phyloP scores from a whole-genome alignment of 1,284 basidiomycete species.

The Rhodotorula sp. region DNA sequence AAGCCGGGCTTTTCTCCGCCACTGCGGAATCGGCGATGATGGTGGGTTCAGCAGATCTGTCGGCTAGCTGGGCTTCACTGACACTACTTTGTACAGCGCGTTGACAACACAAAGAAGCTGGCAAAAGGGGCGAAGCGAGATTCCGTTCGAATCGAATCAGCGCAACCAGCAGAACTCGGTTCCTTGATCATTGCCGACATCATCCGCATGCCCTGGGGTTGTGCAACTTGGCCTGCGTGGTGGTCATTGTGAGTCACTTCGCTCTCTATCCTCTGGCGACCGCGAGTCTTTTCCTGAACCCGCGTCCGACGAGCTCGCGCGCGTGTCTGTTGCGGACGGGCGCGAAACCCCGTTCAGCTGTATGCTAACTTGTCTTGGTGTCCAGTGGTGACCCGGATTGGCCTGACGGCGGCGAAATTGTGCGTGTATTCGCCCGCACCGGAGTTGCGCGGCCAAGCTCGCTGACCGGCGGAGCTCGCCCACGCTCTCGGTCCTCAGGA shows the following conservation, averaged over 20 bases:
- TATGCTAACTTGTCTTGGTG: too few species aligned
- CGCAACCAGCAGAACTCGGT: background rate
- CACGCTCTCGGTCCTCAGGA: slow-evolving; percentile 7
- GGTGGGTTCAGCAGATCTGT: background rate
- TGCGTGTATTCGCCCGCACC: background rate
- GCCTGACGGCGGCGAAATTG: slow-evolving; percentile 19
- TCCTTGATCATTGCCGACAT: slow-evolving; percentile 13
- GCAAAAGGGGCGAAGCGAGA: slow-evolving; percentile 12
- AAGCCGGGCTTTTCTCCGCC: slow-evolving; percentile 13
- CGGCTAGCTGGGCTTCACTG: background rate
- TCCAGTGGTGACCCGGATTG: slow-evolving; percentile 1
- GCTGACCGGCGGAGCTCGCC: too few species aligned
- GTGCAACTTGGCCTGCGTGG: slow-evolving; percentile 8
- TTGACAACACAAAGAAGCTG: slow-evolving; percentile 21
- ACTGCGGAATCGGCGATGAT: background rate
- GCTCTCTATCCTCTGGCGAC: too few species aligned
- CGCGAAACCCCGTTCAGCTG: too few species aligned
- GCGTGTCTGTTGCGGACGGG: too few species aligned
- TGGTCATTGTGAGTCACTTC: background rate
- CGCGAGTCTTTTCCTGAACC: too few species aligned
- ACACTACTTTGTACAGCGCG: background rate
- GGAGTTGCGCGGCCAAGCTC: background rate
- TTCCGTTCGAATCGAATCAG: slow-evolving; percentile 13
- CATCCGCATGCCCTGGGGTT: slow-evolving; percentile 4
- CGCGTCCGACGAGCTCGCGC: too few species aligned